Evolutionary conservation across 352 stramenopile species (phyloP), one percentile per base, ranked within the genome.

Genomic region (Phytophthora ohioensis): DNA sequence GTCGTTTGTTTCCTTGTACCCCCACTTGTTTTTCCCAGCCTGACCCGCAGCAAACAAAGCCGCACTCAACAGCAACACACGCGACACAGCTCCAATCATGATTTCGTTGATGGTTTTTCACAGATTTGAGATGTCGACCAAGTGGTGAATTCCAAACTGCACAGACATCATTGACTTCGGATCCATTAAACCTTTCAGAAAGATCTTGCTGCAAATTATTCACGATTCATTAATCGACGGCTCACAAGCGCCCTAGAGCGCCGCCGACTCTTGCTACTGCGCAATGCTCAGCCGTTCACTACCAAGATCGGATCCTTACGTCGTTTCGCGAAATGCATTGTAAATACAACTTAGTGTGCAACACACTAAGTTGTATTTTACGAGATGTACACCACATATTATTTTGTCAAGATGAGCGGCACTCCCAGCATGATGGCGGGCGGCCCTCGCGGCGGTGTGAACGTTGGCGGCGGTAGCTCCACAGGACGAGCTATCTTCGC

Each of bases 391-490:
- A 10, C 11, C 15, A 65, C 54, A 13, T 57, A 55, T 70, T 57
- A 48, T 42, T 41, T 43, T 42, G 17, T 1, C 39, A 47, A 57
- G 27, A 67, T 78, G 65, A 69, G 55, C 57, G 53, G 65, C 3
- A 43, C 60, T 49, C 60, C 57, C 7, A 54, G 57, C 2, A 67
- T 70, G 58, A 69, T 80, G 68, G 57, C 48, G 21, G 64, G 71
- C 27, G 53, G 51, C 17, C 57, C 54, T 42, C 69, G 58, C 35
- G 31, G 64, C 12, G 86, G 86, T 27, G 82, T 91, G n/a, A 91
- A 90, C 57, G 86, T 93, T 31, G 86, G 86, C 30, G 86, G 86
- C 39, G 82, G 84, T 34, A 92, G 87, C 57, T 92, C 85, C 27
- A 86, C 78, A 34, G 85, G 87, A 0, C 82, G 84, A 43, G 84